Evolutionary conservation across 2,329 filamentous ascomycete genomes (phyloP).

Genomic region (Clarireedia hainanense): DNA sequence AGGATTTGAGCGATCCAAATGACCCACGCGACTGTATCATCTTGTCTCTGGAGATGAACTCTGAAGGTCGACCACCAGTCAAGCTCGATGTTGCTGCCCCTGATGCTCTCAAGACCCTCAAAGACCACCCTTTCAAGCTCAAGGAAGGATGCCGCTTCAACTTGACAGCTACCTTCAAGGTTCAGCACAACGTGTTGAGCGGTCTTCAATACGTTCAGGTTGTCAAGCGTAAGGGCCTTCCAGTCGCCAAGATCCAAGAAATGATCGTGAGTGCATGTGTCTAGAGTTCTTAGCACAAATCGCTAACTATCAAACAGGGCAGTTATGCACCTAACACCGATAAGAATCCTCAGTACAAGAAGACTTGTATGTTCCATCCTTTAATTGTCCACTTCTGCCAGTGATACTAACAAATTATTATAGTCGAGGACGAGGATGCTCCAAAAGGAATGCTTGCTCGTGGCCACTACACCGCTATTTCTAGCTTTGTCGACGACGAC

Average conservation of each 20-base stretch:
- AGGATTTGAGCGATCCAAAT: slow-evolving; percentile 64
- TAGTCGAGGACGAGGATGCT: slow-evolving; percentile 86
- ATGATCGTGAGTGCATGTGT: slow-evolving; percentile 74
- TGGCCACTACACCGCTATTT: slow-evolving; percentile 82
- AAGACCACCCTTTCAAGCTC: slow-evolving; percentile 91
- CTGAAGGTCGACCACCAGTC: slow-evolving; percentile 74
- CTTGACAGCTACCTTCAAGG: slow-evolving; percentile 91
- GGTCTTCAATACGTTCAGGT: slow-evolving; percentile 94
- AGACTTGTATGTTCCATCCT: slow-evolving; percentile 65
- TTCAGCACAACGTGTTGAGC: slow-evolving; percentile 92
- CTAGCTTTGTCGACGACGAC: slow-evolving; percentile 93
- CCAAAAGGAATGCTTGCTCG: slow-evolving; percentile 85
- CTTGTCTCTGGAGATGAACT: slow-evolving; percentile 79
- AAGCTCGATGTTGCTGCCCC: slow-evolving; percentile 76
- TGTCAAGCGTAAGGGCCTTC: slow-evolving; percentile 82
- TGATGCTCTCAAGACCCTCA: slow-evolving; percentile 68
- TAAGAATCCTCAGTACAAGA: slow-evolving; percentile 76
- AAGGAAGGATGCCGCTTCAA: slow-evolving; percentile 92
- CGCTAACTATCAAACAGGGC: slow-evolving; percentile 45
- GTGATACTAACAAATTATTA: neutral
- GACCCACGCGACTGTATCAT: slow-evolving; percentile 92
- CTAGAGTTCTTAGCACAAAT: neutral
- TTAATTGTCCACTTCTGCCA: neutral
- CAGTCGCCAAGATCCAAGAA: slow-evolving; percentile 87
- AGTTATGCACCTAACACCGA: slow-evolving; percentile 91